Percentiles rank a stretch among this genome's conserved stretches.
These are phyloP conservation scores for Acanthamoeba lugdunensis DNA, from an alignment of 208 protist genomes.

Conservation along the genomic window DNA sequence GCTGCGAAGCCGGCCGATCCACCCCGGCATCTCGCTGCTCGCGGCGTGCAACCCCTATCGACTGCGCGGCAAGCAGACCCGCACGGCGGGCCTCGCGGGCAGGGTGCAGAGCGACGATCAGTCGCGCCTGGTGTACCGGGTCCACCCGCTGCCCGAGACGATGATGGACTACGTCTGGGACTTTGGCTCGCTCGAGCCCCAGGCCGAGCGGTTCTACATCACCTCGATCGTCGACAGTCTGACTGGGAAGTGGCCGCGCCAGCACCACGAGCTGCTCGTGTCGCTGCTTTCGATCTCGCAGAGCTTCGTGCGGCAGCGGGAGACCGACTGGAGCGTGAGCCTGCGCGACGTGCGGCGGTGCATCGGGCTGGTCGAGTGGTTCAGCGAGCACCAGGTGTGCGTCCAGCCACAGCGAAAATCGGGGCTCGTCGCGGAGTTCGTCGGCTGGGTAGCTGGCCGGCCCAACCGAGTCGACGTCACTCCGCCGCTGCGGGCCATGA, in stretches of 20 bases:
- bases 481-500: not conserved
- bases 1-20: not conserved
- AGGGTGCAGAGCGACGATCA: not conserved
- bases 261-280: no score
- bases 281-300: not conserved
- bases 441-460: no score
- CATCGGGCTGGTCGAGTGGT: constrained; percentile 4
- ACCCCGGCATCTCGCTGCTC: not conserved
- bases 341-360: constrained; percentile 16
- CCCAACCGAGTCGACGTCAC: no score
- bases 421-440: no score
- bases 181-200: constrained; percentile 40
- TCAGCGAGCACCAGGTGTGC: not conserved
- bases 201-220: constrained; percentile 52
- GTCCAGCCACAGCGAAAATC: no score
- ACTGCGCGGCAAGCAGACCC: not conserved
- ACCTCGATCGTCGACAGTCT: not conserved
- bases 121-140: constrained; percentile 8
- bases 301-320: not conserved
- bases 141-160: constrained; percentile 54
- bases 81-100: not conserved
- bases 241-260: no score
- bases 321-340: not conserved
- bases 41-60: constrained; percentile 66
- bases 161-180: constrained; percentile 73